A percentile compares a stretch with the other conserved stretches of the same genome.
Conservation (phyloP, 768 basidiomycete species). For the Rossbeevera mucosa region DNA sequence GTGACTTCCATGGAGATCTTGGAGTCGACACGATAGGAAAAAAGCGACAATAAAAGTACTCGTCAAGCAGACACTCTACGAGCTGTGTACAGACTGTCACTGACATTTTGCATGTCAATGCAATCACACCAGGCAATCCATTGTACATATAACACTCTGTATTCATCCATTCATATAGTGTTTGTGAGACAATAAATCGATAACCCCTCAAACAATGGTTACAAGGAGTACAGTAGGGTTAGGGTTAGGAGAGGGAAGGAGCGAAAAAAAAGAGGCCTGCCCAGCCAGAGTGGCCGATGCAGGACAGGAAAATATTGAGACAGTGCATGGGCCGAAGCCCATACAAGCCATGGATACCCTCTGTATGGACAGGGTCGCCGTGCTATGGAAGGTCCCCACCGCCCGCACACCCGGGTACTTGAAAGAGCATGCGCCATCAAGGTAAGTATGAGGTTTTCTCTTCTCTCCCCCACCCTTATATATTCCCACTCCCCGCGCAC, state of each 20-base stretch:
- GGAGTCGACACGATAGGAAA: constrained; percentile 49
- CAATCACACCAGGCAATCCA: constrained; percentile 8
- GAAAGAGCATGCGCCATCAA: constrained; percentile 60
- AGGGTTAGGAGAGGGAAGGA: constrained; percentile 31
- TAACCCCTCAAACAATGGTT: too few relatives aligned
- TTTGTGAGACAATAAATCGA: too few relatives aligned
- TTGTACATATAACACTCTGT: constrained; percentile 3
- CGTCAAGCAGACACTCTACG: constrained; percentile 6
- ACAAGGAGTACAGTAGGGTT: too few relatives aligned
- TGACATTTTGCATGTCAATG: neutral
- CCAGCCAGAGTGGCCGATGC: constrained; percentile 49
- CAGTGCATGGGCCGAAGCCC: constrained; percentile 70
- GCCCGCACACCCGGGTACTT: constrained; percentile 53
- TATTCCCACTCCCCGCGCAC: constrained; percentile 22
- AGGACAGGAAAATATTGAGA: constrained; percentile 78
- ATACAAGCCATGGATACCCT: constrained; percentile 44
- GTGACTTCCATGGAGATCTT: constrained; percentile 93
- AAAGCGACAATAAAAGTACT: neutral
- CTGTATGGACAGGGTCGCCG: constrained; percentile 53
- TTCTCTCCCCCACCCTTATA: constrained; percentile 21
- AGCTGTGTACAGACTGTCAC: neutral
- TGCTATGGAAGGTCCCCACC: constrained; percentile 47
- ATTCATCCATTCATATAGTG: too few relatives aligned
- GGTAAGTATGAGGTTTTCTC: constrained; percentile 47
- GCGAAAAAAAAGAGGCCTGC: constrained; percentile 29